Base-by-base conservation (phyloP, 441 rosid species). In the Erodium texanum region DNA sequence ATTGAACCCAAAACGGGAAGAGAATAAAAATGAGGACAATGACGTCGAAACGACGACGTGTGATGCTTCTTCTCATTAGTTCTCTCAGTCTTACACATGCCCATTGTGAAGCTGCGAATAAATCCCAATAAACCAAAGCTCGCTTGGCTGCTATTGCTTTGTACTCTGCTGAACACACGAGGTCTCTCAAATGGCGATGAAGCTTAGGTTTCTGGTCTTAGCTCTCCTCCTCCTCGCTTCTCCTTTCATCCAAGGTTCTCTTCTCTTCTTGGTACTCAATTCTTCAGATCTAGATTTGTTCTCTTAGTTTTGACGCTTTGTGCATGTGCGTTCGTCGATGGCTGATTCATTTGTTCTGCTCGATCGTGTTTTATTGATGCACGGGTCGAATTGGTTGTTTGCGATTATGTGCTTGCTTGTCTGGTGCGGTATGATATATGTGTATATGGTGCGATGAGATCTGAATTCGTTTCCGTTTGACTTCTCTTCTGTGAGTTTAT, bases 151-250 rank as follows among this genome's bases (percentile, higher is more conserved):
- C 61, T 54, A 54, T 11, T 10, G n/a, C 50, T 41, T 14, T 41
- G 36, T 4, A 32, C 36, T 32, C 36, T 32, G 3, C 15, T 41
- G 34, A 62, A 45, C 59, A n/a, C 54, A 48, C 48, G 48, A 67
- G 61, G 64, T 24, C 70, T 22, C 41, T 16, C 10, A 10, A 9
- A 62, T 66, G 76, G 69, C 80, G 78, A 82, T 79, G 86, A 82
- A 72, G 76, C 70, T 86, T 77, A 84, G 89, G 85, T 85, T 86
- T 89, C 81, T 91, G 78, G 73, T 93, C 82, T 80, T 89, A 68
- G 89, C 89, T 66, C 77, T 93, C 70, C 85, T 93, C 78, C 84
- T 93, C 80, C 83, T 93, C 19, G 96, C 85, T 8, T 87, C 88
- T 68, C 92, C 97, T 71, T 74, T 94, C 66, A 82, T 89, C 66